Evolutionary conservation across 805 yeast genomes (phyloP).

Genomic region (Saccharomycopsis sp.): DNA sequence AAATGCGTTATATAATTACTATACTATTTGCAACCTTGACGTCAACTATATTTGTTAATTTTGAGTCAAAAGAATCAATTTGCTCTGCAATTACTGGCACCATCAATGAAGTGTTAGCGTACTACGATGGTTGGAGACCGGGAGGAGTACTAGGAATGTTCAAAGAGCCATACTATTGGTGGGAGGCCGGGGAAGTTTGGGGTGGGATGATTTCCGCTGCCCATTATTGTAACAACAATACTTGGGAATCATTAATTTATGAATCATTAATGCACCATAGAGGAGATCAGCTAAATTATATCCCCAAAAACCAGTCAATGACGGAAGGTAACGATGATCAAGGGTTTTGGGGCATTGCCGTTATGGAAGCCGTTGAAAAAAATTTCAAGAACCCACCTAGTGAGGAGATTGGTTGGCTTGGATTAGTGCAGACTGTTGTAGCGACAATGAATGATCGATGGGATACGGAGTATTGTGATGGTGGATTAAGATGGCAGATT

Average conservation of each 20-base stretch:
- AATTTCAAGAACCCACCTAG: slow-evolving; percentile 64
- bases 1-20: too few species aligned
- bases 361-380: slow-evolving; percentile 84
- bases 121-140: slow-evolving; percentile 54
- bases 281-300: slow-evolving; percentile 64
- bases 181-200: slow-evolving; percentile 98
- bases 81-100: neutral
- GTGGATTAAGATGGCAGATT: slow-evolving; percentile 96
- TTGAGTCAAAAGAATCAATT: too few species aligned
- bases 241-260: slow-evolving; percentile 48
- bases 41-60: too few species aligned
- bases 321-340: slow-evolving; percentile 98
- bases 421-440: slow-evolving; percentile 79
- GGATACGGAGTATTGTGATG: slow-evolving; percentile 66
- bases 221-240: slow-evolving; percentile 56
- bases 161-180: slow-evolving; percentile 89
- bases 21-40: too few species aligned
- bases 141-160: slow-evolving; percentile 89
- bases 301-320: slow-evolving; percentile 79
- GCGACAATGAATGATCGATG: slow-evolving; percentile 86
- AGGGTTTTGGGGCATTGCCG: slow-evolving; percentile 93
- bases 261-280: slow-evolving; percentile 63
- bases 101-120: slow-evolving; percentile 74
- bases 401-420: slow-evolving; percentile 68
- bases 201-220: slow-evolving; percentile 77